phyloP scores from a whole-genome alignment of 495 filamentous ascomycete genomes.

The Penicillium waksmanii region DNA sequence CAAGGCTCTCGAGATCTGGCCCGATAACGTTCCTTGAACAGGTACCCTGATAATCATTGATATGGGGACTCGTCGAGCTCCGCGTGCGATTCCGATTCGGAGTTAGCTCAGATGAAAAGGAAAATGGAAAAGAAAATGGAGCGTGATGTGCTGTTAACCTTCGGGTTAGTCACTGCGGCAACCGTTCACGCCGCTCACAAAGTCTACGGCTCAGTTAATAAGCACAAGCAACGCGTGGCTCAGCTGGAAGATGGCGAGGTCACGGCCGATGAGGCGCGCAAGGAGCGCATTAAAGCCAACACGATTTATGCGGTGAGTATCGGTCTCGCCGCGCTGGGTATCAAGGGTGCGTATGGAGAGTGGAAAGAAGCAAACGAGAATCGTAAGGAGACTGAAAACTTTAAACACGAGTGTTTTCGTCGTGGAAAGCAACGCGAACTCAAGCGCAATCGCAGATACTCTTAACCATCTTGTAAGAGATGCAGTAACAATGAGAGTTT shows the following conservation, averaged over 20 bases:
- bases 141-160: conserved; percentile 81
- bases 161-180: conserved; percentile 82
- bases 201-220: conserved; percentile 76
- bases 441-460: conserved; percentile 6
- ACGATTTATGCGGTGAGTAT: conserved; percentile 76
- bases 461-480: not conserved
- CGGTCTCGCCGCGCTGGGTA: conserved; percentile 82
- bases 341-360: conserved; percentile 80
- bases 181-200: conserved; percentile 87
- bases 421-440: conserved; percentile 9
- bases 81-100: conserved; percentile 63
- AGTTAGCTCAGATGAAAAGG: conserved; percentile 77
- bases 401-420: conserved; percentile 48
- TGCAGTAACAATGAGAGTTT: not conserved
- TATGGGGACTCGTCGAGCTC: conserved; percentile 11
- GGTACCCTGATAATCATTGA: not conserved
- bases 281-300: conserved; percentile 72
- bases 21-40: not conserved
- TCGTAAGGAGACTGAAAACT: conserved; percentile 54
- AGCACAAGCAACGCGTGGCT: conserved; percentile 69
- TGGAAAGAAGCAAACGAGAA: conserved; percentile 70
- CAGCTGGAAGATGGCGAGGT: conserved; percentile 75
- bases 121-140: conserved; percentile 73
- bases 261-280: conserved; percentile 71
- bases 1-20: not conserved